Percentiles rank a stretch among this genome's conserved stretches.
These are phyloP conservation scores for Pleurotus sapidus DNA, from an alignment of 768 basidiomycete genomes.

Conservation along the genomic window DNA sequence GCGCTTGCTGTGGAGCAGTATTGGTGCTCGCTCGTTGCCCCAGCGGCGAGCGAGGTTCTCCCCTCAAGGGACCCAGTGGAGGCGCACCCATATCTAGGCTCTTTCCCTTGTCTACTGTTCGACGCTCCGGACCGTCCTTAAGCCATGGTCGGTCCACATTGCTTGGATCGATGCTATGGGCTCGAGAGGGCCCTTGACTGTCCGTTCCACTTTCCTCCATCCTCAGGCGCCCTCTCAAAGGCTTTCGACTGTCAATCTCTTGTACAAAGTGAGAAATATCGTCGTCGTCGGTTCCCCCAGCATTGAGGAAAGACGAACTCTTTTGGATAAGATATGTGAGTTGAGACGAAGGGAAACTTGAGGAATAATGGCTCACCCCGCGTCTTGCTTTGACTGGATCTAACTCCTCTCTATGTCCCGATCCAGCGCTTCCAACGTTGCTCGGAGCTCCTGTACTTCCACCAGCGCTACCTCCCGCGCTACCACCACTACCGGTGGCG, in stretches of 20 bases:
- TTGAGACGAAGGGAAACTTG: too few species aligned
- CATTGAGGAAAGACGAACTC: slow-evolving; percentile 43
- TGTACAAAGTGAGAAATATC: slow-evolving; percentile 78
- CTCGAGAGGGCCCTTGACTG: slow-evolving; percentile 5
- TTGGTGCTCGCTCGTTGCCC: slow-evolving; percentile 9
- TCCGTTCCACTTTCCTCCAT: slow-evolving; percentile 4
- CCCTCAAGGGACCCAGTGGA: neutral
- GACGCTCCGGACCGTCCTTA: neutral
- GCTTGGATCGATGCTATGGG: slow-evolving; percentile 6
- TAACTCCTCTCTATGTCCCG: neutral
- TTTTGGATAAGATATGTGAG: neutral
- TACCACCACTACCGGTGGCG: slow-evolving; percentile 17
- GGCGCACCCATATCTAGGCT: neutral
- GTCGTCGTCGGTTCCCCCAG: slow-evolving; percentile 59
- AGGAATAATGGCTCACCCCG: neutral
- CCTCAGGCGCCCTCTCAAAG: slow-evolving; percentile 43
- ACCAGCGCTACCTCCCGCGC: slow-evolving; percentile 9
- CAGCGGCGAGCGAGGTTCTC: neutral
- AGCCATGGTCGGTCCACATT: neutral
- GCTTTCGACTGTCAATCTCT: slow-evolving; percentile 70
- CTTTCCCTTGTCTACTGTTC: neutral
- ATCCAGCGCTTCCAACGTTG: slow-evolving; percentile 11
- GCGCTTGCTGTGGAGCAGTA: neutral
- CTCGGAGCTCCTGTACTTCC: slow-evolving; percentile 27
- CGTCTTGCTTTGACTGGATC: neutral